A percentile compares a stretch with the other conserved stretches of the same genome.
Evolutionary conservation across 768 basidiomycete genomes (phyloP).

Genomic region (Pleurotus platypus): DNA sequence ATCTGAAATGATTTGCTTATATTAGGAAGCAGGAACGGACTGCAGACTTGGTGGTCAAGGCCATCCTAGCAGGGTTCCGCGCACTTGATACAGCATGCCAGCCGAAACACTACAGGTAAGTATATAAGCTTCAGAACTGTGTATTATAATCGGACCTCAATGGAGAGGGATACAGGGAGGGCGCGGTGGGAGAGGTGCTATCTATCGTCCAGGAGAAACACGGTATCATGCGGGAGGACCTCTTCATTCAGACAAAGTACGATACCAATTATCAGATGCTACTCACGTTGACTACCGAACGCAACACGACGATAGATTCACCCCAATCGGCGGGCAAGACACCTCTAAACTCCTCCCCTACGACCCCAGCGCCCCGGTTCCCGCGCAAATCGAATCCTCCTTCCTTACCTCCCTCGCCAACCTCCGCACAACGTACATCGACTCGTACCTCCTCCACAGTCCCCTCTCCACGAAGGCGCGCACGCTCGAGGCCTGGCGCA

Average conservation of each 20-base stretch:
- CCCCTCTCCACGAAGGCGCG: constrained; percentile 55
- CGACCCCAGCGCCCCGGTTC: constrained; percentile 46
- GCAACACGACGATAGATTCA: constrained; percentile 48
- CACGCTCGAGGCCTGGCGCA: constrained; percentile 69
- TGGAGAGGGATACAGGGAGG: constrained; percentile 46
- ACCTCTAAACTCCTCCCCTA: constrained; percentile 69
- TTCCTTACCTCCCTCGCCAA: constrained; percentile 63
- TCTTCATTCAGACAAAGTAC: constrained; percentile 83
- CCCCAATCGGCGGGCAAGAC: constrained; percentile 73
- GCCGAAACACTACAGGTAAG: constrained; percentile 68
- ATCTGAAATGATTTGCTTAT: no score
- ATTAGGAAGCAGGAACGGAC: constrained; percentile 78
- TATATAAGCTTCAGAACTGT: neutral
- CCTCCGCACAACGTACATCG: constrained; percentile 69
- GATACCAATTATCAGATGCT: neutral
- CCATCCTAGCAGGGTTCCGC: constrained; percentile 73
- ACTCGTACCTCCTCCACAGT: constrained; percentile 77
- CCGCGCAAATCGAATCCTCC: constrained; percentile 60
- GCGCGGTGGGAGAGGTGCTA: constrained; percentile 76
- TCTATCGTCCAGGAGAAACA: constrained; percentile 51
- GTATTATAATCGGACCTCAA: neutral
- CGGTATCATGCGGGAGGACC: constrained; percentile 60
- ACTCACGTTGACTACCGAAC: neutral
- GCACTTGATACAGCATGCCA: constrained; percentile 82
- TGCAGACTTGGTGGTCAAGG: constrained; percentile 60